phyloP scores from a whole-genome alignment of 495 filamentous ascomycete species.

The Jackrogersella minutella region DNA sequence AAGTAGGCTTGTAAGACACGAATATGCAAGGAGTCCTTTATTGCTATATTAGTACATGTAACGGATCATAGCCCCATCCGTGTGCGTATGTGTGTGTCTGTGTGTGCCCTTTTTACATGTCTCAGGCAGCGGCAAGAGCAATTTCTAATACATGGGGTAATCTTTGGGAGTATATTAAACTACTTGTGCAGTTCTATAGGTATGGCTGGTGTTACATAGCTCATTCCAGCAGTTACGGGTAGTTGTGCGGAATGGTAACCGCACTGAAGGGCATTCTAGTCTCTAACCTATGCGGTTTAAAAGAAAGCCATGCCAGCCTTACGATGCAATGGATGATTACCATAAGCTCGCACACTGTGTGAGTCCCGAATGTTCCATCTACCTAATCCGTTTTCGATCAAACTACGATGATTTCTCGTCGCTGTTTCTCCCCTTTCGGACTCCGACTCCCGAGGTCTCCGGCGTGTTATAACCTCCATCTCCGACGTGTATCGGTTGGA shows the following conservation, averaged over 20 bases:
- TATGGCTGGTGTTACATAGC: too few species aligned
- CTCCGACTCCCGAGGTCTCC: constrained; percentile 4
- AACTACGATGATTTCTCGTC: background rate
- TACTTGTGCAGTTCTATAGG: too few species aligned
- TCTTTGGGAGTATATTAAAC: background rate
- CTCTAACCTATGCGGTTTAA: background rate
- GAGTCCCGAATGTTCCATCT: background rate
- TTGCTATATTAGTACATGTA: constrained; percentile 15
- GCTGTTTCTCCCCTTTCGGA: constrained; percentile 1
- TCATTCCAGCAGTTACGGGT: background rate
- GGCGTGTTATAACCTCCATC: background rate
- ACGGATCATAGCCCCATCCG: constrained; percentile 13
- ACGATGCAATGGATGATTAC: constrained; percentile 7
- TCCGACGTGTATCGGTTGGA: background rate
- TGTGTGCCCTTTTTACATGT: background rate
- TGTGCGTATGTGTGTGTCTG: background rate
- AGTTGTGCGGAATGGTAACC: background rate
- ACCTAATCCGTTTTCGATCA: background rate
- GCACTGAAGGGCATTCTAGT: background rate
- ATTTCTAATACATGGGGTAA: background rate
- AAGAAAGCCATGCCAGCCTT: constrained; percentile 13
- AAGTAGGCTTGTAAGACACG: constrained; percentile 5
- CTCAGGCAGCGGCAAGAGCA: background rate
- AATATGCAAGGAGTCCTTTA: constrained; percentile 32
- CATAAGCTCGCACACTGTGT: background rate